A percentile compares a stretch with the other conserved stretches of the same genome.
phyloP scores from a whole-genome alignment of 1,284 basidiomycete species.

The Athelia sp. region DNA sequence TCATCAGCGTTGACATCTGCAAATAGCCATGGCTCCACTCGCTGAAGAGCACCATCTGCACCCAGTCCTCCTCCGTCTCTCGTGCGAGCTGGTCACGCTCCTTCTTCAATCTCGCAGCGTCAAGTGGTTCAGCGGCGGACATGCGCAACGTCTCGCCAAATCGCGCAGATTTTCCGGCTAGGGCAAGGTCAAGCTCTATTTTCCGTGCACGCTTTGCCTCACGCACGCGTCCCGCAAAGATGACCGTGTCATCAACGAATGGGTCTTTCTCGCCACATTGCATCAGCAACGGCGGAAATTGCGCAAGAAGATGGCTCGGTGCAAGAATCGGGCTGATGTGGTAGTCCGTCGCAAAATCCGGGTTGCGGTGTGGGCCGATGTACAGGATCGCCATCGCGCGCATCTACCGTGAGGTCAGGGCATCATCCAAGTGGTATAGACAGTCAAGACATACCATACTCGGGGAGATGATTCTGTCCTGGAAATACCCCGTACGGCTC shows the following conservation, averaged over 20 bases:
- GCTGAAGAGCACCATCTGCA: conserved; percentile 86
- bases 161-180: conserved; percentile 52
- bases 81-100: conserved; percentile 56
- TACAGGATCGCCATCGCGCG: conserved; percentile 98
- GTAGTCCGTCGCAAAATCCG: conserved; percentile 93
- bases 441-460: conserved; percentile 71
- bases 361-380: conserved; percentile 88
- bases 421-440: conserved; percentile 1
- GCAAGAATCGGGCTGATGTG: conserved; percentile 92
- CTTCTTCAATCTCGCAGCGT: conserved; percentile 36
- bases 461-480: conserved; percentile 86
- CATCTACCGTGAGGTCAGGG: conserved; percentile 55
- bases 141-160: conserved; percentile 49
- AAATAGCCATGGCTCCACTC: conserved; percentile 94
- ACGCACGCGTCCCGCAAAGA: conserved; percentile 89
- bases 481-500: conserved; percentile 91
- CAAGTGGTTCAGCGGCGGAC: conserved; percentile 16
- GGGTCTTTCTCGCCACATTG: conserved; percentile 96
- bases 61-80: conserved; percentile 91
- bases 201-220: conserved; percentile 87
- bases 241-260: conserved; percentile 93
- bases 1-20: conserved; percentile 89
- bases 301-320: conserved; percentile 77
- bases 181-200: conserved; percentile 53
- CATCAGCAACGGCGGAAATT: conserved; percentile 91